These are phyloP conservation scores for Melampsora larici-populina DNA, from an alignment of 1,284 basidiomycete genomes.

Conservation along the genomic window DNA sequence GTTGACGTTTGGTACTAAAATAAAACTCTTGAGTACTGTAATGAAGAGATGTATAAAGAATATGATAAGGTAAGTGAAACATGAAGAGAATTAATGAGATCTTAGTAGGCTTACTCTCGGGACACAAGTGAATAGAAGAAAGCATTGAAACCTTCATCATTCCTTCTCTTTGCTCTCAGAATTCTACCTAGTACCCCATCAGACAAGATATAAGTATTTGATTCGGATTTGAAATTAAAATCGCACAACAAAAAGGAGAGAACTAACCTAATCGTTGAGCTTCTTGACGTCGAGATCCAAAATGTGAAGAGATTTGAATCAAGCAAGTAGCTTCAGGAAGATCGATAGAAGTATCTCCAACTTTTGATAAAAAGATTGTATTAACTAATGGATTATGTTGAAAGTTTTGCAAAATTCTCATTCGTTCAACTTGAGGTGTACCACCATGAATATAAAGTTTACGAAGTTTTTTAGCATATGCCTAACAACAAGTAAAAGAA, in stretches of 20 bases:
- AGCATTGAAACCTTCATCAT: conserved; percentile 99
- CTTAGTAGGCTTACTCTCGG: conserved; percentile 68
- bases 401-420: conserved; percentile 91
- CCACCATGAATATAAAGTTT: conserved; percentile 97
- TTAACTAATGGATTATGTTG: conserved; percentile 90
- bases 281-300: conserved; percentile 95
- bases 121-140: conserved; percentile 99
- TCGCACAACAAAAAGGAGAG: conserved; percentile 32
- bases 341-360: conserved; percentile 99
- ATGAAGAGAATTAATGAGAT: no score
- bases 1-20: conserved; percentile 97
- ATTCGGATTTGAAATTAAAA: not conserved
- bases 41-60: not conserved
- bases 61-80: no score
- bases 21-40: conserved; percentile 89
- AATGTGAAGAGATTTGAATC: conserved; percentile 99
- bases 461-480: conserved; percentile 87
- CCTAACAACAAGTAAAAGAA: conserved; percentile 60
- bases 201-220: not conserved
- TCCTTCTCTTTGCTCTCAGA: conserved; percentile 90
- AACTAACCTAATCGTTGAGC: conserved; percentile 81
- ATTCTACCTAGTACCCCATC: conserved; percentile 68
- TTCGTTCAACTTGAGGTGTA: conserved; percentile 90
- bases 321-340: conserved; percentile 97
- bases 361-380: conserved; percentile 98